Conservation (phyloP, 768 basidiomycete species). For the Nidularia pulvinata region DNA sequence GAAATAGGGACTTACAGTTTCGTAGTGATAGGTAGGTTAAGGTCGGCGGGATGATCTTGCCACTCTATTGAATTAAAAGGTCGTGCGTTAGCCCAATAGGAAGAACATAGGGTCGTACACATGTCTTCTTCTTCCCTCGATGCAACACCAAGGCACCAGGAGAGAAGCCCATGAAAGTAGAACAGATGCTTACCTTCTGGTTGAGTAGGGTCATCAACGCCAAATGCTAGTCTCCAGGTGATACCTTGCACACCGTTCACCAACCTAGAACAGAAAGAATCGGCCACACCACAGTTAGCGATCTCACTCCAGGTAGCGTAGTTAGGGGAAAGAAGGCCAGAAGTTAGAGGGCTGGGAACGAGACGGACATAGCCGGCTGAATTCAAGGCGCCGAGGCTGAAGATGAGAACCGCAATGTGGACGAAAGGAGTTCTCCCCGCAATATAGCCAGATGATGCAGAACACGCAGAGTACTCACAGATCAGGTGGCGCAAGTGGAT, state of each 20-base stretch:
- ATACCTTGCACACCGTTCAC: slow-evolving; percentile 63
- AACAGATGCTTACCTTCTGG: slow-evolving; percentile 48
- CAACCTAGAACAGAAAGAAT: slow-evolving; percentile 18
- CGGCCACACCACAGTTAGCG: not conserved
- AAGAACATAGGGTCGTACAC: not conserved
- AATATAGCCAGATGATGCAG: not conserved
- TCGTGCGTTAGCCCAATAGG: not conserved
- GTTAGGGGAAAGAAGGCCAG: not conserved
- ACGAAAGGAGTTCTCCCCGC: no score
- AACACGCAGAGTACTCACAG: slow-evolving; percentile 34
- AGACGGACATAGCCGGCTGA: not conserved
- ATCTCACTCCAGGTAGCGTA: not conserved
- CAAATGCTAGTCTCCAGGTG: slow-evolving; percentile 63
- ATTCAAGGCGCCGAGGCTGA: not conserved
- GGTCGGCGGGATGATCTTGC: slow-evolving; percentile 56
- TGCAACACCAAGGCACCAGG: not conserved
- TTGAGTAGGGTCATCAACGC: slow-evolving; percentile 46
- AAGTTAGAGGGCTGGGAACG: not conserved
- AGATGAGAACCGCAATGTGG: not conserved
- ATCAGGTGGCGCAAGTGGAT: slow-evolving; percentile 61
- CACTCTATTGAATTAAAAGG: slow-evolving; percentile 39
- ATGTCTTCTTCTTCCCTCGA: not conserved
- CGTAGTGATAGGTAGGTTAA: slow-evolving; percentile 50
- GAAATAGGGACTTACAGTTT: slow-evolving; percentile 36
- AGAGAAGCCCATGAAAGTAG: not conserved